Percentiles rank a stretch among this genome's conserved stretches.
Conservation (phyloP, 768 basidiomycete species). For the Ramaria sp. region DNA sequence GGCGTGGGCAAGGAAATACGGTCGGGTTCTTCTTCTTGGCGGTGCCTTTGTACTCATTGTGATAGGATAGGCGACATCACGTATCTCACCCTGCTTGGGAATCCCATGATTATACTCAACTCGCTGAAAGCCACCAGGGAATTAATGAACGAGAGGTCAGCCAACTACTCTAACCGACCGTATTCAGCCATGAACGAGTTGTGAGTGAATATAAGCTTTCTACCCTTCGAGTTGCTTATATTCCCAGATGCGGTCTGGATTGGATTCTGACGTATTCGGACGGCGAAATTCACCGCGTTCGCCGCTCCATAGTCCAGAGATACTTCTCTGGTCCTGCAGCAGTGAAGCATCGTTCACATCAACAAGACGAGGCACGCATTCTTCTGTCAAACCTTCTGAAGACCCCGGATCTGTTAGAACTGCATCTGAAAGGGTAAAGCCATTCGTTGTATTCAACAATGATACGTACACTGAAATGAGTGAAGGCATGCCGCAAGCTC, state of each 20-base stretch:
- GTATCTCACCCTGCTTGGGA: constrained; percentile 6
- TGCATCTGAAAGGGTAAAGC: constrained; percentile 3
- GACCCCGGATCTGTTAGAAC: neutral
- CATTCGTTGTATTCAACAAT: neutral
- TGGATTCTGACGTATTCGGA: neutral
- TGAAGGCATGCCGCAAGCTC: constrained; percentile 1
- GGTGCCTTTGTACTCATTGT: neutral
- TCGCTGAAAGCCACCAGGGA: constrained; percentile 8
- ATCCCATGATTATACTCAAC: constrained; percentile 10
- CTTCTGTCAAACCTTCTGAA: neutral
- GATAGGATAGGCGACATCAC: constrained; percentile 9
- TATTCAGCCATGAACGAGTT: constrained; percentile 2
- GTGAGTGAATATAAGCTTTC: neutral
- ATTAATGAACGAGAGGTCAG: constrained; percentile 11
- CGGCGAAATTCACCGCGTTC: neutral
- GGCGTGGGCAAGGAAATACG: constrained; percentile 9
- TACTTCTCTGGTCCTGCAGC: constrained; percentile 1
- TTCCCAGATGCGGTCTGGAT: neutral
- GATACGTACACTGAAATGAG: neutral
- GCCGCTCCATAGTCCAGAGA: neutral
- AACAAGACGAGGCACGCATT: neutral
- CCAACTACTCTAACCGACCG: constrained; percentile 15
- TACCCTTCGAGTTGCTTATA: neutral
- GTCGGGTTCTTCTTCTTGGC: neutral
- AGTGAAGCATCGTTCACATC: constrained; percentile 5